Percentiles rank a stretch among this genome's conserved stretches.
phyloP scores from a whole-genome alignment of 2,329 filamentous ascomycete genomes.

The Lachnellula arida region DNA sequence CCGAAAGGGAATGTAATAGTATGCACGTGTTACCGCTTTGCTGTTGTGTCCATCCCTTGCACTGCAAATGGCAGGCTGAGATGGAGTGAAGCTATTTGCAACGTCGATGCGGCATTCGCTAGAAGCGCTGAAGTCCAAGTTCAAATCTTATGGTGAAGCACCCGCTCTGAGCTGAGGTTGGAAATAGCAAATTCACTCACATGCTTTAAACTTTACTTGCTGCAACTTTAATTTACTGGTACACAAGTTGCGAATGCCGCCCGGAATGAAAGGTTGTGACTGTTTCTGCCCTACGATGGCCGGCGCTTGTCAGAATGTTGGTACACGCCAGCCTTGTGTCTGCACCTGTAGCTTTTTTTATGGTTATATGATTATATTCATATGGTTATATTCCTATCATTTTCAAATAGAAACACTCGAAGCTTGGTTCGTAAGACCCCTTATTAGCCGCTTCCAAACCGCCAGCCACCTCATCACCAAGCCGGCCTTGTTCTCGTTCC shows the following conservation, averaged over 20 bases:
- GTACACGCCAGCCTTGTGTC: background rate
- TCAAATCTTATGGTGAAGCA: background rate
- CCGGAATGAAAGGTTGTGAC: background rate
- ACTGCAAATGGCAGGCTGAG: background rate
- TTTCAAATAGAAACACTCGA: background rate
- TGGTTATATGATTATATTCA: background rate
- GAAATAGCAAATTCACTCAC: background rate
- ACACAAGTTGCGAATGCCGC: background rate
- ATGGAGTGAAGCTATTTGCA: constrained; percentile 1
- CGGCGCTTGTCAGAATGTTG: background rate
- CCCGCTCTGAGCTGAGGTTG: background rate
- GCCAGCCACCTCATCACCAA: background rate
- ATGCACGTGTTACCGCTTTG: constrained; percentile 1
- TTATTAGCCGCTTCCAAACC: background rate
- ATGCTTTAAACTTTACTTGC: too few relatives aligned
- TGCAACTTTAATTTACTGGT: too few relatives aligned
- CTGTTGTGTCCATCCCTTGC: background rate
- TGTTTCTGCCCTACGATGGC: background rate
- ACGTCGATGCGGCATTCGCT: background rate
- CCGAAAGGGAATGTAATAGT: background rate
- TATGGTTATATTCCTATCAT: too few relatives aligned
- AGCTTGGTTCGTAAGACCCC: background rate
- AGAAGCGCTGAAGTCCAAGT: background rate
- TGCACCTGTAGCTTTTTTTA: background rate
- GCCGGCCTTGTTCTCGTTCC: too few relatives aligned